Base-by-base conservation (phyloP, 495 filamentous ascomycete species). In the Talaromyces borbonicus region DNA sequence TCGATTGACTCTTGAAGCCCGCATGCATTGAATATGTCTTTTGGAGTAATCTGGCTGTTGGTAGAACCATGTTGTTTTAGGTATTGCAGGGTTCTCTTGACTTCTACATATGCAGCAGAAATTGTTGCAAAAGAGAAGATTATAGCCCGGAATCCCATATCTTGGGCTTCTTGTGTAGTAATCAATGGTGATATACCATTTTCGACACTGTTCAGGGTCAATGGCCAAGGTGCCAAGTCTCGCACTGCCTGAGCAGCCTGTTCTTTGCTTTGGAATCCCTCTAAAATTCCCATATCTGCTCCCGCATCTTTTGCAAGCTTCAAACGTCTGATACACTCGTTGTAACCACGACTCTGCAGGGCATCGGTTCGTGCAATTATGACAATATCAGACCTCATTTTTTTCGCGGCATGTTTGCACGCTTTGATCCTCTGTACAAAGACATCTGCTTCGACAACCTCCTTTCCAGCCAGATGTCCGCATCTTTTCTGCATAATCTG, bases 171-270 rank as follows among this genome's bases (percentile, higher is more conserved):
- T 4, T 66, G 50, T 23, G 72, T 71, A n/a, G 70, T 74, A 39
- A 82, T 75, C 12, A 67, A 53, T 15, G 81, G 81, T 18, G 73
- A 78, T 30, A 72, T 66, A 12, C 82, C 79, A 52, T 78, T 71
- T 53, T 77, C 74, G 9, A 86, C 82, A 55, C 76, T 79, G 55
- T 86, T 86, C 45, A 84, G 56, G 24, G 83, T 46, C 32, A 83
- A 57, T n/a, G 81, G 81, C 67, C 71, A 77, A 1, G 63, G 63
- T 8, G 60, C 63, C 4, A 78, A 49, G 24, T 69, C 70, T 27
- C 60, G 52, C 7, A 70, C 59, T 0, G 63, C 66, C 24, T 60
- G 51, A 14, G 52, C 51, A 6, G 61, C 61, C 53, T 75, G 52
- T 19, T 74, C 70, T 41, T 63, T 60, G 8, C 46, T 64, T 27